Evolutionary conservation across 768 basidiomycete species (phyloP).

Genomic region (Collybia nuda): DNA sequence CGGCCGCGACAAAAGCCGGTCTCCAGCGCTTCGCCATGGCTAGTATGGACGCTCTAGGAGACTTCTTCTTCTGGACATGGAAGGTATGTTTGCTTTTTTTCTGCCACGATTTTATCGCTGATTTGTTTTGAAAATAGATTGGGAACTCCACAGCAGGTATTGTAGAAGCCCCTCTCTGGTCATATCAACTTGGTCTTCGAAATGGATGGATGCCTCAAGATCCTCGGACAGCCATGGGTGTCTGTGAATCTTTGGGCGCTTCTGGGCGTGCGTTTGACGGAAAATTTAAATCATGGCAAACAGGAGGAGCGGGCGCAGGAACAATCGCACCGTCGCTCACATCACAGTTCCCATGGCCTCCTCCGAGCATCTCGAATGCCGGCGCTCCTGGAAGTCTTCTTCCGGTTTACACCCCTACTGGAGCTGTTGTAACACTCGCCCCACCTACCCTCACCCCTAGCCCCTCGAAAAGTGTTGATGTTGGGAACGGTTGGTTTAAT

Average conservation of each 20-base stretch:
- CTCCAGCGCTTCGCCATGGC: constrained; percentile 54
- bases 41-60: constrained; percentile 31
- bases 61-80: constrained; percentile 53
- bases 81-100: constrained; percentile 30
- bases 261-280: constrained; percentile 35
- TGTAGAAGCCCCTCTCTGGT: constrained; percentile 49
- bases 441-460: constrained; percentile 36
- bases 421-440: constrained; percentile 57
- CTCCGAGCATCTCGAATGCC: constrained; percentile 43
- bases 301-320: constrained; percentile 63
- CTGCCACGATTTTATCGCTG: neutral
- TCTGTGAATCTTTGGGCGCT: constrained; percentile 58
- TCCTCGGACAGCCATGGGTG: constrained; percentile 48
- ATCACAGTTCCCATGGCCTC: constrained; percentile 58
- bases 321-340: constrained; percentile 43
- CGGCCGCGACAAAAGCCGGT: constrained; percentile 25
- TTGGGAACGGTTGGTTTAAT: constrained; percentile 57
- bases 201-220: constrained; percentile 54
- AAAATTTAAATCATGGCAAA: constrained; percentile 61
- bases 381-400: constrained; percentile 39
- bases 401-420: constrained; percentile 71
- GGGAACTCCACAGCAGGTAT: constrained; percentile 32
- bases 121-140: constrained; percentile 23
- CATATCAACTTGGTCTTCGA: constrained; percentile 42
- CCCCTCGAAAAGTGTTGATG: constrained; percentile 38